These are phyloP conservation scores for Phytophthora hibernalis DNA, from an alignment of 352 stramenopile genomes.

Conservation along the genomic window DNA sequence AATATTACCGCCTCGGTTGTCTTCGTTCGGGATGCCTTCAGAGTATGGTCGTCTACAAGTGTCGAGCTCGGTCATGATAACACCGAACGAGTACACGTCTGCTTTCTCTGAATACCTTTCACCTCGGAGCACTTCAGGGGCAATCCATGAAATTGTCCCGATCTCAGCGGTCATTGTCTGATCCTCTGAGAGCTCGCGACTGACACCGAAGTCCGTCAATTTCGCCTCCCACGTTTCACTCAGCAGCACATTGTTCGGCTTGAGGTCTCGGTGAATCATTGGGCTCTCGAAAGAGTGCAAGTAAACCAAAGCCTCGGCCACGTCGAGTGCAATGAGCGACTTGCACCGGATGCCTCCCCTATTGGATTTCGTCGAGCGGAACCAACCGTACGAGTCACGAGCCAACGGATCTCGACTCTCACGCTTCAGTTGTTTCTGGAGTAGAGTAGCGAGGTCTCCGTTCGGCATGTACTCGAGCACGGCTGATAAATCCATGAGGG, in stretches of 20 bases:
- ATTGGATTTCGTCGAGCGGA: constrained; percentile 30
- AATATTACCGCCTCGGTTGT: constrained; percentile 29
- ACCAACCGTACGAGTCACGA: constrained; percentile 42
- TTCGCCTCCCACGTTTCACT: constrained; percentile 52
- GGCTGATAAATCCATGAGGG: constrained; percentile 55
- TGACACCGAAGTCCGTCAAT: constrained; percentile 70
- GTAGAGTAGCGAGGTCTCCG: constrained; percentile 51
- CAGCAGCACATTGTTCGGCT: constrained; percentile 59
- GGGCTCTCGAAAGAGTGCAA: constrained; percentile 52
- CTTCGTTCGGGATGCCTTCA: constrained; percentile 35
- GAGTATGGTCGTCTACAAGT: constrained; percentile 50
- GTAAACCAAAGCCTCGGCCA: constrained; percentile 55
- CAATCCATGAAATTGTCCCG: constrained; percentile 70
- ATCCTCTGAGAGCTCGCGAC: constrained; percentile 41
- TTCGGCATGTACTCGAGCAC: constrained; percentile 60
- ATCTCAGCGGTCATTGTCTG: constrained; percentile 60
- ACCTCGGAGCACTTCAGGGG: constrained; percentile 70
- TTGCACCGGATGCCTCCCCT: constrained; percentile 45
- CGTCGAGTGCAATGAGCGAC: constrained; percentile 45
- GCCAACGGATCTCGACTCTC: constrained; percentile 29
- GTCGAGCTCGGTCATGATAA: constrained; percentile 64
- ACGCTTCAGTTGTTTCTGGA: constrained; percentile 47
- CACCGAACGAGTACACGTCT: constrained; percentile 81
- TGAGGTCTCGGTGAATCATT: constrained; percentile 68
- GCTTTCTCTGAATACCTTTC: constrained; percentile 72